Evolutionary conservation across 345 rosid genomes (phyloP), one percentile per base, ranked within the genome.

Genomic region (Eucalyptus polyanthemos): DNA sequence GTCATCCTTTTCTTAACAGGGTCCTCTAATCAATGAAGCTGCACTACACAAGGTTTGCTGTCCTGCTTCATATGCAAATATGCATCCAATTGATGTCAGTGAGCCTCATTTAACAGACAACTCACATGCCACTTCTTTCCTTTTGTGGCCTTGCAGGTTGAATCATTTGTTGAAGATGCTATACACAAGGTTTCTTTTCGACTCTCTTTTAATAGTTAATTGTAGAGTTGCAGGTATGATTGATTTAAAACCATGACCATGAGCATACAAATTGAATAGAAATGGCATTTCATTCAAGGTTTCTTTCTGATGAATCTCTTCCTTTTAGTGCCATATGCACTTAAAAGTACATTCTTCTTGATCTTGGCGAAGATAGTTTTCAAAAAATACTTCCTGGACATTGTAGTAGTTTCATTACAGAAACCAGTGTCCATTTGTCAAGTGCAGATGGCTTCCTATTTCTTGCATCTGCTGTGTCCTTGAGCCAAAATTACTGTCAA

Each of bases 1-100:
- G 44, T 67, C 31, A 49, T 92, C 62, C 22, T 31, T 91, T 89
- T 90, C 88, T 44, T 89, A 51, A 81, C 95, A 98, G 99, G 99
- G 99, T 89, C 99, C 99, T 50, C 95, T 98, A 89, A 98, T 98
- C 90, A 98, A 97, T 93, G 97, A 95, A 93, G 97, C 99, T 91
- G 99, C 97, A 72, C 88, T 98, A 58, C 91, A 96, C 62, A 98
- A 98, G 99, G 99, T 97, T 88, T 69, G 92, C 40, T 90, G 91
- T 45, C 90, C 81, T 90, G 86, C 65, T 50, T 27, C 21, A 81
- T 15, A 19, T 86, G 88, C 83, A 40, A 76, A 76, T 76, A 19
- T 76, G 27, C 27, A 10, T 22, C 27, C 83, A 76, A 76, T 37
- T 37, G 83, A 76, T 76, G 12, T 37, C 47, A 37, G 47, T 11